Conservation (phyloP, 129 eudicot species). For the Sambucus nigra region DNA sequence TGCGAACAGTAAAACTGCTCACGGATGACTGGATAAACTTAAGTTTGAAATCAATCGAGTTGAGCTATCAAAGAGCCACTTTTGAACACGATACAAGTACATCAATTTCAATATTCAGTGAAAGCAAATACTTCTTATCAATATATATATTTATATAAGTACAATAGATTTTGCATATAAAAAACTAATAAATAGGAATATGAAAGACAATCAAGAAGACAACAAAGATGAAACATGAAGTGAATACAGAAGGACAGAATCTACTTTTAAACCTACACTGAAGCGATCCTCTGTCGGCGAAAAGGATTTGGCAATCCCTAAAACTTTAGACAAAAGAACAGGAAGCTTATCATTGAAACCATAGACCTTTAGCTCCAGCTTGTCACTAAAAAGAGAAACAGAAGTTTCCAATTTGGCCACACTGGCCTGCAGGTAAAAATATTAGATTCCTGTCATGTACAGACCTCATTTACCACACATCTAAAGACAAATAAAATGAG, state of each 20-base stretch:
- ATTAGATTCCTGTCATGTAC: slow-evolving; percentile 1
- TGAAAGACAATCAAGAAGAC: background rate
- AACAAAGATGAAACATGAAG: background rate
- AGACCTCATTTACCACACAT: background rate
- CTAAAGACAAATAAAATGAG: slow-evolving; percentile 5
- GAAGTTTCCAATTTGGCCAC: slow-evolving; percentile 93
- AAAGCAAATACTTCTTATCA: background rate
- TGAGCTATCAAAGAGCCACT: too few species aligned
- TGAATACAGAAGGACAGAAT: background rate
- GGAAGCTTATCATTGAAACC: slow-evolving; percentile 97
- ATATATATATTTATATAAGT: background rate
- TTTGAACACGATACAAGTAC: too few species aligned
- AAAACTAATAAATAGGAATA: slow-evolving; percentile 1
- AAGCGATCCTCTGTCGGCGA: slow-evolving; percentile 79
- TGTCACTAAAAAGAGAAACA: slow-evolving; percentile 73
- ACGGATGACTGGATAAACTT: too few species aligned
- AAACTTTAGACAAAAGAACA: slow-evolving; percentile 69
- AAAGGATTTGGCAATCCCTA: slow-evolving; percentile 61
- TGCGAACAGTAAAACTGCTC: too few species aligned
- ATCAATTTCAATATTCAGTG: background rate
- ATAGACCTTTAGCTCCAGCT: slow-evolving; percentile 82
- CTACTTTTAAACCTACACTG: slow-evolving; percentile 36
- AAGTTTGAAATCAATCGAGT: too few species aligned
- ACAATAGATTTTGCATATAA: background rate
- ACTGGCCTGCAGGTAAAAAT: slow-evolving; percentile 55